These are phyloP conservation scores for Thelonectria blattea DNA, from an alignment of 2,329 filamentous ascomycete species.

Conservation along the genomic window DNA sequence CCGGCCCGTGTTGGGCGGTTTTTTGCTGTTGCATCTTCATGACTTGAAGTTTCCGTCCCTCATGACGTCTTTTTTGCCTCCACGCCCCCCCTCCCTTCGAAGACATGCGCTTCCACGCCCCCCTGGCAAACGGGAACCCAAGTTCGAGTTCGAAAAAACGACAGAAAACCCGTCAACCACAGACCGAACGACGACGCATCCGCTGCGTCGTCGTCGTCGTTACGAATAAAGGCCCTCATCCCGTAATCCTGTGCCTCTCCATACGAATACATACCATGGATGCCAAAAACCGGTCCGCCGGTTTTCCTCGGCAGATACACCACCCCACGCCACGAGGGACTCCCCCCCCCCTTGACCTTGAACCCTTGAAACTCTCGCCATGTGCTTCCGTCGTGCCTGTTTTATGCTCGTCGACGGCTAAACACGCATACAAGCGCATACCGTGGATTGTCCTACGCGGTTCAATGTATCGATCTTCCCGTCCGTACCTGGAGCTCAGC, in stretches of 20 bases:
- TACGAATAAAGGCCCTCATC: neutral
- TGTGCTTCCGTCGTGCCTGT: neutral
- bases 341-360: neutral
- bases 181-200: neutral
- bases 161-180: neutral
- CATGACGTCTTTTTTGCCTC: neutral
- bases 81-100: neutral
- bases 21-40: neutral
- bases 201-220: neutral
- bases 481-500: neutral
- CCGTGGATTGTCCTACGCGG: neutral
- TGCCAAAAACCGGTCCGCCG: neutral
- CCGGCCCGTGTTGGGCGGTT: constrained; percentile 4
- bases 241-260: neutral
- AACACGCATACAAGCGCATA: constrained; percentile 11
- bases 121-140: neutral
- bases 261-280: neutral
- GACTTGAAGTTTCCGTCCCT: neutral
- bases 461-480: neutral
- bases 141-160: neutral
- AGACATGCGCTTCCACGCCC: neutral
- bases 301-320: neutral
- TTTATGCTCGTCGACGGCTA: constrained; percentile 1
- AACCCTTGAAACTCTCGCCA: neutral
- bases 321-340: neutral